These are phyloP conservation scores for Volvariella volvacea DNA, from an alignment of 1,284 basidiomycete genomes.

Conservation along the genomic window DNA sequence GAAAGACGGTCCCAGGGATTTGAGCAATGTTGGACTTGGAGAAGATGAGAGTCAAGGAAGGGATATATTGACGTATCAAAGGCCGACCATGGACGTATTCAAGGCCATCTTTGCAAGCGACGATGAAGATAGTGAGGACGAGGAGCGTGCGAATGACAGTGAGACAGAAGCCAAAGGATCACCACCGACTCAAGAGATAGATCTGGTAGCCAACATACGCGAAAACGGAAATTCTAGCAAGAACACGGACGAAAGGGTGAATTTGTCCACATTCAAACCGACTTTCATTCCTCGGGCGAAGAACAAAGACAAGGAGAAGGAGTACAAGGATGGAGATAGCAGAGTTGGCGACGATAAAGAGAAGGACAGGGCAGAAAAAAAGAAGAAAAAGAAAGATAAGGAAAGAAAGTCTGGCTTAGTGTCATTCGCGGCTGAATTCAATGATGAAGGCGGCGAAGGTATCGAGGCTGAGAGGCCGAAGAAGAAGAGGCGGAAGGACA, in stretches of 20 bases:
- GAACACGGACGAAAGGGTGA: constrained; percentile 28
- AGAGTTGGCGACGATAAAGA: constrained; percentile 33
- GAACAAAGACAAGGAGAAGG: constrained; percentile 32
- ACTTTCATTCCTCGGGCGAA: constrained; percentile 66
- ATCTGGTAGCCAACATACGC: background rate
- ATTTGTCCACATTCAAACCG: constrained; percentile 67
- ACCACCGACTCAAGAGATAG: background rate
- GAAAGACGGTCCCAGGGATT: constrained; percentile 37
- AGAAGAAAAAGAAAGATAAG: constrained; percentile 38
- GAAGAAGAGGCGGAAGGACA: constrained; percentile 38
- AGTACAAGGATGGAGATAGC: constrained; percentile 33
- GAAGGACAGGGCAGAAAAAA: constrained; percentile 35
- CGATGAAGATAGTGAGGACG: constrained; percentile 73
- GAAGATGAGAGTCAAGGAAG: constrained; percentile 84
- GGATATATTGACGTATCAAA: constrained; percentile 82
- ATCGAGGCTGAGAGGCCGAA: constrained; percentile 25
- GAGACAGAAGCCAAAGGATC: constrained; percentile 12
- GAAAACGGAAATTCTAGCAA: background rate
- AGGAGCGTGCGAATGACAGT: constrained; percentile 30
- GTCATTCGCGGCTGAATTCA: constrained; percentile 67
- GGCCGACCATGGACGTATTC: constrained; percentile 89
- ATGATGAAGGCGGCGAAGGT: constrained; percentile 31
- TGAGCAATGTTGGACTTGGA: constrained; percentile 77
- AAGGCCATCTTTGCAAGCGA: constrained; percentile 93
- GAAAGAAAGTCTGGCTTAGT: constrained; percentile 46